A percentile compares a stretch with the other conserved stretches of the same genome.
These are phyloP conservation scores for Colletotrichum shisoi DNA, from an alignment of 2,329 filamentous ascomycete species.

Conservation along the genomic window DNA sequence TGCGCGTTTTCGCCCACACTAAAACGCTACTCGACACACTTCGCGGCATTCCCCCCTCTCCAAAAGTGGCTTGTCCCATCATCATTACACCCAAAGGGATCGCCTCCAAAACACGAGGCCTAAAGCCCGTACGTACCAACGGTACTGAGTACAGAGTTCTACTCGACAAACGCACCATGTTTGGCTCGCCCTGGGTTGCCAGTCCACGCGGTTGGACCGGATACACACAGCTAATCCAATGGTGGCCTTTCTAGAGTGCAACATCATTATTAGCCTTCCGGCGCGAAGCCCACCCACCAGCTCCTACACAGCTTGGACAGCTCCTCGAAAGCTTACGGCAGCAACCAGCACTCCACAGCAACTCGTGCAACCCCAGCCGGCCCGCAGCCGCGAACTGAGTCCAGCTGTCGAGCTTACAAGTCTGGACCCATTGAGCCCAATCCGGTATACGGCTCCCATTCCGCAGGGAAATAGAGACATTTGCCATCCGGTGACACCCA, in stretches of 20 bases:
- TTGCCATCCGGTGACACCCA: slow-evolving; percentile 1
- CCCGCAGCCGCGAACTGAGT: slow-evolving; percentile 5
- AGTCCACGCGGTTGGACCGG: slow-evolving; percentile 26
- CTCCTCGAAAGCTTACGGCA: slow-evolving; percentile 14
- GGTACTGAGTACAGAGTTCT: slow-evolving; percentile 26
- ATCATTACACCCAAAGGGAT: slow-evolving; percentile 26
- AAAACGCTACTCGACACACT: slow-evolving; percentile 39
- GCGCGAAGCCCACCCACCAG: slow-evolving; percentile 17
- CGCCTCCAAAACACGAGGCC: slow-evolving; percentile 16
- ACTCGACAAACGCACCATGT: slow-evolving; percentile 29
- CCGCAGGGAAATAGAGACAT: slow-evolving; percentile 17
- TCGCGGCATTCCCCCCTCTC: slow-evolving; percentile 34
- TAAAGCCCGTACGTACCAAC: slow-evolving; percentile 16
- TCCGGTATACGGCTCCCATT: not conserved
- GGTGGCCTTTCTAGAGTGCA: slow-evolving; percentile 26
- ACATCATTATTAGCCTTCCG: slow-evolving; percentile 31
- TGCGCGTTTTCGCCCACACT: slow-evolving; percentile 35
- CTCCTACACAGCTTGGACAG: slow-evolving; percentile 17
- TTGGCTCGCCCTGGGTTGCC: slow-evolving; percentile 32
- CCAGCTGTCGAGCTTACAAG: slow-evolving; percentile 5
- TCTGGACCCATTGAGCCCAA: not conserved
- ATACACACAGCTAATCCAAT: slow-evolving; percentile 15
- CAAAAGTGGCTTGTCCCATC: slow-evolving; percentile 35
- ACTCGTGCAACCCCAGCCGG: slow-evolving; percentile 14
- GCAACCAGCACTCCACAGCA: slow-evolving; percentile 6